A percentile compares a stretch with the other conserved stretches of the same genome.
Conservation (phyloP, 2,329 filamentous ascomycete genomes). For the Aureobasidium mangrovei region DNA sequence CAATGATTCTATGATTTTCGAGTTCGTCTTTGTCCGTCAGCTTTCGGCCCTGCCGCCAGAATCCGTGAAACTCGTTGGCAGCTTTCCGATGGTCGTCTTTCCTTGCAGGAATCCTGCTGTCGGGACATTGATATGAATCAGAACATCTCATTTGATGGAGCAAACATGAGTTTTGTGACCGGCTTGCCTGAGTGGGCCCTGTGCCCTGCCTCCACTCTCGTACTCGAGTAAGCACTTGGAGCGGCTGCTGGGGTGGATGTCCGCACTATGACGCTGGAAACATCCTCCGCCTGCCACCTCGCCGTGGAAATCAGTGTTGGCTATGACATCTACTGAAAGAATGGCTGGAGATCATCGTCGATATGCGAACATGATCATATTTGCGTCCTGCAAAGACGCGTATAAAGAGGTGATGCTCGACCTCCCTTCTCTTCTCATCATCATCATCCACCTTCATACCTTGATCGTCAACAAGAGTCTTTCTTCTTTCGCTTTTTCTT, state of each 20-base stretch:
- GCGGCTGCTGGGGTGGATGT: not conserved
- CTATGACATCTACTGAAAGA: conserved; percentile 6
- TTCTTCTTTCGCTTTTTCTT: not conserved
- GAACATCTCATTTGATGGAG: not conserved
- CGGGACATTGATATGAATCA: not conserved
- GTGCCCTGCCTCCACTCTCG: not conserved
- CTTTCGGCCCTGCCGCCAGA: conserved; percentile 1
- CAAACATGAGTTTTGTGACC: not conserved
- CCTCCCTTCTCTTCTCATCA: not conserved
- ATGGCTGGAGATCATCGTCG: conserved; percentile 7
- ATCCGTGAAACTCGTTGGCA: not conserved
- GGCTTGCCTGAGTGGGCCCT: not conserved
- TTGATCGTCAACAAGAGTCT: not conserved
- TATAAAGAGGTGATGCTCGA: conserved; percentile 9
- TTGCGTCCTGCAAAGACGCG: not conserved
- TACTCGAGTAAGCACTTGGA: not conserved
- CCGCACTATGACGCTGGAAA: not conserved
- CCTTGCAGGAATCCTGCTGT: not conserved
- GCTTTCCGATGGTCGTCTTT: not conserved
- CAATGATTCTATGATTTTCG: not conserved
- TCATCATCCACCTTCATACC: not conserved
- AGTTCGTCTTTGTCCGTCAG: not conserved
- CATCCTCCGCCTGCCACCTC: not conserved
- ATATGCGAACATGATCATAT: not conserved
- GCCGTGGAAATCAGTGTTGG: not conserved